These are phyloP conservation scores for Misopates orontium DNA, from an alignment of 257 asterid species.

Conservation along the genomic window DNA sequence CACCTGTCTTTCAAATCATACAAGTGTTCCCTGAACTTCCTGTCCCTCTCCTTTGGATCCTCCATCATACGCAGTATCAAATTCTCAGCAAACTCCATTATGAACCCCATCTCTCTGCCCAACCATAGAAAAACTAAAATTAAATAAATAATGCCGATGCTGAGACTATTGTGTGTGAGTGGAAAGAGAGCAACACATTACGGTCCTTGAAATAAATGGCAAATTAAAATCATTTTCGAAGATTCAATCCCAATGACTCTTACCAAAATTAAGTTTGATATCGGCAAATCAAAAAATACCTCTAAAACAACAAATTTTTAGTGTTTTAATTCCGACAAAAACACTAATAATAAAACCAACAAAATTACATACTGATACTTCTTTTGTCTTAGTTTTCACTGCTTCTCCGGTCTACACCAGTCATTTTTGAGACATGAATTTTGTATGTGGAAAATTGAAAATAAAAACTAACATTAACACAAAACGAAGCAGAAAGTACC, in stretches of 20 bases:
- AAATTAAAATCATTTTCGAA: too few species aligned
- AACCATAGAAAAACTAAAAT: neutral
- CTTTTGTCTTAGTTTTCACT: too few species aligned
- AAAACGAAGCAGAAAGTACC: neutral
- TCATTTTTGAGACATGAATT: too few species aligned
- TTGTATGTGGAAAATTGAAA: too few species aligned
- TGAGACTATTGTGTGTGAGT: neutral
- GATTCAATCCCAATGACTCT: too few species aligned
- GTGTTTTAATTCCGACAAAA: too few species aligned
- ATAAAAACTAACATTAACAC: neutral
- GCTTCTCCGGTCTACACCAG: too few species aligned
- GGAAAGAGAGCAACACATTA: neutral
- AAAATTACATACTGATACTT: too few species aligned
- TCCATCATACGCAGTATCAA: slow-evolving; percentile 74
- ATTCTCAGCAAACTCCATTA: slow-evolving; percentile 91
- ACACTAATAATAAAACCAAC: too few species aligned
- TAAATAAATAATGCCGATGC: neutral
- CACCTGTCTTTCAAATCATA: slow-evolving; percentile 54
- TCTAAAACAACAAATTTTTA: too few species aligned
- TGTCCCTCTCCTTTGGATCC: slow-evolving; percentile 79
- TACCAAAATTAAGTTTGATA: too few species aligned
- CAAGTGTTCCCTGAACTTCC: slow-evolving; percentile 58
- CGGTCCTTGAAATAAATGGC: neutral
- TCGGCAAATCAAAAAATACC: too few species aligned
- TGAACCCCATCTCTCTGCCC: slow-evolving; percentile 53